Percentiles rank a stretch among this genome's conserved stretches.
These are phyloP conservation scores for Loxodes magnus DNA, from an alignment of 73 alveolate species.

Conservation along the genomic window DNA sequence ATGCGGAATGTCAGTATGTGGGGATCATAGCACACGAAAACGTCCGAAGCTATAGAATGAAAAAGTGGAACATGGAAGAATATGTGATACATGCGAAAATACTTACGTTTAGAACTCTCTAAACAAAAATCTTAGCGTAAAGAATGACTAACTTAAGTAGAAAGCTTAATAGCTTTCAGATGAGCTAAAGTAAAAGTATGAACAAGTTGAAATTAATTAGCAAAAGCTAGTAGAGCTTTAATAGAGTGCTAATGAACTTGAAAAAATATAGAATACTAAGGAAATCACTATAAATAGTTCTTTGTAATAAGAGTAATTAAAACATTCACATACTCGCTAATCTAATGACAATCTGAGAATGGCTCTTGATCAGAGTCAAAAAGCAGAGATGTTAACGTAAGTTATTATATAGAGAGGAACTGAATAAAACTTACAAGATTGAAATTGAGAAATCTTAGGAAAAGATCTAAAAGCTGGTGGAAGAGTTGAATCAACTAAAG, in stretches of 20 bases:
- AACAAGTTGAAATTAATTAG: background rate
- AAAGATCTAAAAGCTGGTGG: no score
- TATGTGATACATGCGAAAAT: conserved; percentile 10
- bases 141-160: background rate
- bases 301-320: background rate
- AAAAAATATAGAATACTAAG: background rate
- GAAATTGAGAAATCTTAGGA: no score
- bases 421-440: no score
- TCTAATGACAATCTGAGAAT: no score
- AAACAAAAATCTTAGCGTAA: background rate
- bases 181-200: background rate
- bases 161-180: background rate
- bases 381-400: no score
- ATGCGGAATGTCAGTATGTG: conserved; percentile 16
- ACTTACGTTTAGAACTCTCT: no score
- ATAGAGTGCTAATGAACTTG: background rate
- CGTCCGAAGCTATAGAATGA: background rate
- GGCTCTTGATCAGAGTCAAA: no score
- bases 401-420: no score
- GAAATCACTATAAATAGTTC: background rate
- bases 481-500: no score
- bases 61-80: background rate
- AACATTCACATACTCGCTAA: no score
- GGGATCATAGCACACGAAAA: background rate
- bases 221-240: background rate